These are phyloP conservation scores for Talaromyces borbonicus DNA, from an alignment of 495 filamentous ascomycete species.

Conservation along the genomic window DNA sequence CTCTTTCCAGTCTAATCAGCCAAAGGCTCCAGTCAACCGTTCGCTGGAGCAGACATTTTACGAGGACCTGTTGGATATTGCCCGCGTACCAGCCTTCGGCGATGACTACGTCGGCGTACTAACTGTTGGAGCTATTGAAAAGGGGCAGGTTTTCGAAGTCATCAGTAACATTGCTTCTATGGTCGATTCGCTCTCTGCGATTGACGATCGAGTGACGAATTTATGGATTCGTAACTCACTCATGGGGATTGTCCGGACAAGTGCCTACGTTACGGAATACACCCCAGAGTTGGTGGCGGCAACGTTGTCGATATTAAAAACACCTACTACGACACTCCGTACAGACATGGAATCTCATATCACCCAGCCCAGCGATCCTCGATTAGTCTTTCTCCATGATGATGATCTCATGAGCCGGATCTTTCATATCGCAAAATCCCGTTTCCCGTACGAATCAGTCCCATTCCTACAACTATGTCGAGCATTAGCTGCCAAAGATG, in stretches of 20 bases:
- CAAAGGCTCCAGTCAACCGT: slow-evolving; percentile 16
- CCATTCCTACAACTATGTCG: slow-evolving; percentile 64
- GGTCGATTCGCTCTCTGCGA: slow-evolving; percentile 24
- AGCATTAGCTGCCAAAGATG: slow-evolving; percentile 34
- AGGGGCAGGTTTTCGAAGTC: slow-evolving; percentile 50
- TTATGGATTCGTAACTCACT: slow-evolving; percentile 46
- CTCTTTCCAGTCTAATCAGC: slow-evolving; percentile 34
- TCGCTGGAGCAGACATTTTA: slow-evolving; percentile 34
- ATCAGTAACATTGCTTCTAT: slow-evolving; percentile 47
- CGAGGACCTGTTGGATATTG: slow-evolving; percentile 41
- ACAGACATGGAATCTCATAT: slow-evolving; percentile 24
- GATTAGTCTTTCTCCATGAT: slow-evolving; percentile 44
- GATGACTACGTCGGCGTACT: slow-evolving; percentile 39
- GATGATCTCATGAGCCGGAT: slow-evolving; percentile 43
- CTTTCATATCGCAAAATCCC: slow-evolving; percentile 51
- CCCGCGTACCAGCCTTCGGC: slow-evolving; percentile 27
- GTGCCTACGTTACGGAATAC: slow-evolving; percentile 51
- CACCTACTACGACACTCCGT: slow-evolving; percentile 17
- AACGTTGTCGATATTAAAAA: slow-evolving; percentile 48
- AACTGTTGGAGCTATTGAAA: slow-evolving; percentile 43
- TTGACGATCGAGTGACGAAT: slow-evolving; percentile 29
- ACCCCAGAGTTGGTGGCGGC: slow-evolving; percentile 53
- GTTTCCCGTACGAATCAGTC: slow-evolving; percentile 81
- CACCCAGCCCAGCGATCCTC: slow-evolving; percentile 34
- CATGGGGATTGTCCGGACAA: slow-evolving; percentile 53